Percentiles rank a stretch among this genome's conserved stretches.
Conservation (phyloP, 192 early-diverging fungal species). For the Phlyctochytrium arcticum region DNA sequence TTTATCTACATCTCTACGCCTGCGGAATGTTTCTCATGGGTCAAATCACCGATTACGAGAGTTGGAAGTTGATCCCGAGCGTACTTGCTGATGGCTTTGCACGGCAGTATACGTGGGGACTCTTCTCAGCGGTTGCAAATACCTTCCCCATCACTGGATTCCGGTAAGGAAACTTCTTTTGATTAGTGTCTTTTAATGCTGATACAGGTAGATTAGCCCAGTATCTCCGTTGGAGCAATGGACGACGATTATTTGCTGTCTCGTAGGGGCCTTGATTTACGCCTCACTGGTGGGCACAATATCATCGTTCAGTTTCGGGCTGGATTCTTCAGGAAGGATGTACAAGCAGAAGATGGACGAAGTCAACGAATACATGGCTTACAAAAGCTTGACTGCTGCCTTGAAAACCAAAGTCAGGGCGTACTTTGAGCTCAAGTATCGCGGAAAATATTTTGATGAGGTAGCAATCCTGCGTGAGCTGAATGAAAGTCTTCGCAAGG, state of each 20-base stretch:
- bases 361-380: conserved; percentile 50
- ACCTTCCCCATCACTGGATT: conserved; percentile 40
- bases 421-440: conserved; percentile 49
- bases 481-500: conserved; percentile 41
- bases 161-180: conserved; percentile 28
- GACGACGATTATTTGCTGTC: conserved; percentile 23
- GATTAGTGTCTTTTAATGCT: neutral
- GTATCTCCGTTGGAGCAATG: conserved; percentile 30
- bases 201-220: conserved; percentile 13
- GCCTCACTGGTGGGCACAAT: conserved; percentile 46
- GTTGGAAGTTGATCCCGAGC: conserved; percentile 20
- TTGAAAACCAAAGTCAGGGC: conserved; percentile 29
- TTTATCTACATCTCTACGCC: conserved; percentile 39
- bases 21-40: conserved; percentile 38
- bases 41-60: conserved; percentile 16
- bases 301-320: conserved; percentile 43
- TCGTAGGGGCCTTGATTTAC: conserved; percentile 38
- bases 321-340: conserved; percentile 43
- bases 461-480: conserved; percentile 38
- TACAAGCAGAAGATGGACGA: conserved; percentile 51
- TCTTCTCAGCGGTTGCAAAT: conserved; percentile 40
- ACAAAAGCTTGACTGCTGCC: conserved; percentile 30
- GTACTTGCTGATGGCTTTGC: conserved; percentile 13
- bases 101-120: conserved; percentile 38
- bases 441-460: conserved; percentile 51